phyloP scores from a whole-genome alignment of 1,284 basidiomycete genomes.

The Rhodofomes roseus region DNA sequence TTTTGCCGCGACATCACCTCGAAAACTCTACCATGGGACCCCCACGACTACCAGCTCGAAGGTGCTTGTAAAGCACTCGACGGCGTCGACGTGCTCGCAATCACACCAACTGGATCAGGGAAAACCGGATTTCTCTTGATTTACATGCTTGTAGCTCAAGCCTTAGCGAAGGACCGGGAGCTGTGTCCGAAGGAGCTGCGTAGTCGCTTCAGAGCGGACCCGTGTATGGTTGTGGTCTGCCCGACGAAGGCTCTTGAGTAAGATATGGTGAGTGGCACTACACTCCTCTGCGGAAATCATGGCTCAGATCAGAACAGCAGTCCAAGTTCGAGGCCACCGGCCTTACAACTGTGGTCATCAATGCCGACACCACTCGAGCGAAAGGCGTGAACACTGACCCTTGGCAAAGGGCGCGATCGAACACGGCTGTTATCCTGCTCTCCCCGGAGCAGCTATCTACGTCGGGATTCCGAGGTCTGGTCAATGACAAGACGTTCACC shows the following conservation, averaged over 20 bases:
- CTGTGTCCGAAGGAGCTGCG: too few species aligned
- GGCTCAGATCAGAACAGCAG: too few species aligned
- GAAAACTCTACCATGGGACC: not conserved
- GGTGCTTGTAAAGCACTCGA: not conserved
- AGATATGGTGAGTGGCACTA: not conserved
- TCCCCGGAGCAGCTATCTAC: not conserved
- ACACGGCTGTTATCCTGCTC: not conserved
- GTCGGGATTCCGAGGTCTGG: not conserved
- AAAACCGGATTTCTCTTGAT: not conserved
- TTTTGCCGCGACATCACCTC: not conserved
- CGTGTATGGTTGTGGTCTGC: not conserved
- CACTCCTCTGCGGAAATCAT: too few species aligned
- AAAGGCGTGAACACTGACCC: not conserved
- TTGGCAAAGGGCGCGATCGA: not conserved
- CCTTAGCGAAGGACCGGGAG: conserved; percentile 5
- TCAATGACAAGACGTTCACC: not conserved
- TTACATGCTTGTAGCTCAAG: not conserved
- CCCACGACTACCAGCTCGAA: conserved; percentile 10
- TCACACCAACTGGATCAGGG: not conserved
- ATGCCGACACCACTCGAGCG: not conserved
- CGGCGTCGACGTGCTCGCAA: not conserved
- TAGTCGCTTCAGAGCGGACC: too few species aligned
- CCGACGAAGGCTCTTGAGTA: not conserved
- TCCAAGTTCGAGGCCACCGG: not conserved
- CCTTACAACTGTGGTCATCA: not conserved